Percentiles rank a stretch among this genome's conserved stretches.
Conservation (phyloP, 2,329 filamentous ascomycete species). For the Trichoderma guizhouense region DNA sequence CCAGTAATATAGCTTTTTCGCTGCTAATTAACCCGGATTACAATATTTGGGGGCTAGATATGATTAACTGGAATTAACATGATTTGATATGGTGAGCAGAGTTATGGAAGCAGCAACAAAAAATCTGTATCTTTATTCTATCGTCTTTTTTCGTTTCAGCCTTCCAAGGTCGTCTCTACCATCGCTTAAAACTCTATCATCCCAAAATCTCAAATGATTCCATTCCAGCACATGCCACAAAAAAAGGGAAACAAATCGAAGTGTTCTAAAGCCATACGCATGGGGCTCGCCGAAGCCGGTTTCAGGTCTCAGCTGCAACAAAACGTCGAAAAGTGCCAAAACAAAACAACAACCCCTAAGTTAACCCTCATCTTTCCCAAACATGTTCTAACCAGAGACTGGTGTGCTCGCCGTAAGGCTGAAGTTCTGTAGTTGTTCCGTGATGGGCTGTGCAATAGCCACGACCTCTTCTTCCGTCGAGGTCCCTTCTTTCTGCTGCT, state of each 20-base stretch:
- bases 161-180: not conserved
- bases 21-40: not conserved
- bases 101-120: not conserved
- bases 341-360: not conserved
- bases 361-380: not conserved
- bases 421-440: conserved; percentile 11
- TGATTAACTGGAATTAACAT: not conserved
- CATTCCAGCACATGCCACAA: not conserved
- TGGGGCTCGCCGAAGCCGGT: not conserved
- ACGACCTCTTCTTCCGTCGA: conserved; percentile 4
- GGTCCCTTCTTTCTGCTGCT: conserved; percentile 3
- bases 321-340: not conserved
- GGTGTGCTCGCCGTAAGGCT: conserved; percentile 3
- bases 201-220: not conserved
- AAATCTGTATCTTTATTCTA: not conserved
- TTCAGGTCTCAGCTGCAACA: not conserved
- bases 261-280: not conserved
- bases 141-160: not conserved
- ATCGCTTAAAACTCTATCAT: not conserved
- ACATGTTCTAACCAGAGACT: not conserved
- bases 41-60: not conserved
- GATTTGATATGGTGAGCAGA: not conserved
- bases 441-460: not conserved
- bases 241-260: not conserved
- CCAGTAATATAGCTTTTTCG: not conserved